Conservation (phyloP, 768 basidiomycete genomes). For the Cystobasidium onofrii region DNA sequence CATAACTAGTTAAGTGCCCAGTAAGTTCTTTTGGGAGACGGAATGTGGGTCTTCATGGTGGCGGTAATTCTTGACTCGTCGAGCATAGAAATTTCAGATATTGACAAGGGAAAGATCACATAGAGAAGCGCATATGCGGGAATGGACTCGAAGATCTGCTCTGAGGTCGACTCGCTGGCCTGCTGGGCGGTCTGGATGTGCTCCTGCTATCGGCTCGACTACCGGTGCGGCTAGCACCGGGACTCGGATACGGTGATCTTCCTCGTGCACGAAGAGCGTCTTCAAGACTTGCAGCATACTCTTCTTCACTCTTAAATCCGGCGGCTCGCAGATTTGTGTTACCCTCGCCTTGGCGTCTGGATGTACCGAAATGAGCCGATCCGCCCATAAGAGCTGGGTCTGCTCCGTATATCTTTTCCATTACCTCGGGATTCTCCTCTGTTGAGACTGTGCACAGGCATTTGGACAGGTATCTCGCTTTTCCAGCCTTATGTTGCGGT, state of each 20-base stretch:
- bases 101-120: neutral
- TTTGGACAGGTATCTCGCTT: neutral
- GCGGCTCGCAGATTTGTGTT: neutral
- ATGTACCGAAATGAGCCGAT: conserved; percentile 10
- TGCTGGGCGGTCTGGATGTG: neutral
- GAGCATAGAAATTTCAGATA: neutral
- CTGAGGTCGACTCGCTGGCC: conserved; percentile 12
- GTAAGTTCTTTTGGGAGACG: neutral
- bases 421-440: conserved; percentile 13
- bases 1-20: too few relatives aligned
- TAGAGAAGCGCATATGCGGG: conserved; percentile 1
- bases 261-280: conserved; percentile 8
- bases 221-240: neutral
- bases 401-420: conserved; percentile 21
- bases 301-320: conserved; percentile 13
- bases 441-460: conserved; percentile 19
- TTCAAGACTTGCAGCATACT: conserved; percentile 20
- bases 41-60: neutral
- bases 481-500: neutral
- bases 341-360: neutral
- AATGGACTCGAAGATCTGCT: neutral
- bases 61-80: neutral
- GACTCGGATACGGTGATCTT: conserved; percentile 7
- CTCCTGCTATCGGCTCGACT: conserved; percentile 1
- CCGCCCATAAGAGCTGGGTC: conserved; percentile 15